phyloP scores from a whole-genome alignment of 768 basidiomycete genomes.

The Tulasnella calospora region DNA sequence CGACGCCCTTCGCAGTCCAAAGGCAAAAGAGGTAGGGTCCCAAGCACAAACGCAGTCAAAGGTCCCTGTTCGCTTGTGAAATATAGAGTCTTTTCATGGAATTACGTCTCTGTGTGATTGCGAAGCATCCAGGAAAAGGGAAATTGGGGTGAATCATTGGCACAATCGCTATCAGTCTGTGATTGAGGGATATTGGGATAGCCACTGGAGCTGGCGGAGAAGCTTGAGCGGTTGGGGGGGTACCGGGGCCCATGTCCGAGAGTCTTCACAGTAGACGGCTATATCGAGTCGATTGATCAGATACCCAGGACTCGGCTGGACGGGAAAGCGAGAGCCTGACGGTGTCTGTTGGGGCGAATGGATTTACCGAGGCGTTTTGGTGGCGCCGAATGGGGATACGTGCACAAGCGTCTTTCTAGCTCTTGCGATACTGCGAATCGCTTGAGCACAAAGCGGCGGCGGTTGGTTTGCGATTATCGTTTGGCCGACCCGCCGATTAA shows the following conservation, averaged over 20 bases:
- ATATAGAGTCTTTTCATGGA: no score
- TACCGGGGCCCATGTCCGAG: not conserved
- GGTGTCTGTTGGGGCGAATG: not conserved
- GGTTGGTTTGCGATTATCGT: not conserved
- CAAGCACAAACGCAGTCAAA: no score
- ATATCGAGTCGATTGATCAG: not conserved
- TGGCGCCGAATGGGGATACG: not conserved
- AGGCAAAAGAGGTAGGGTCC: no score
- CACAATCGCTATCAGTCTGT: no score
- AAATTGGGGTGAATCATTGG: no score
- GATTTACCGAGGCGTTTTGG: not conserved
- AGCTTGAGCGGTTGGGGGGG: not conserved
- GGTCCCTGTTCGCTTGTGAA: no score
- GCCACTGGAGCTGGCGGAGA: no score
- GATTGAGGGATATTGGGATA: no score
- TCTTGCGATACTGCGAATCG: not conserved
- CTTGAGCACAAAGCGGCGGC: not conserved
- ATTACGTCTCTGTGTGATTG: no score
- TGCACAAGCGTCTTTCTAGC: not conserved
- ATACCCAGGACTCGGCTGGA: not conserved
- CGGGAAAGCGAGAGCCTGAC: not conserved
- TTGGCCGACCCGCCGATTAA: not conserved
- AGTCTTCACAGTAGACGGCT: not conserved
- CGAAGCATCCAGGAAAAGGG: no score
- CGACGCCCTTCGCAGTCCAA: not conserved